Evolutionary conservation across 1,284 basidiomycete genomes (phyloP).

Genomic region (Tilletia indica): DNA sequence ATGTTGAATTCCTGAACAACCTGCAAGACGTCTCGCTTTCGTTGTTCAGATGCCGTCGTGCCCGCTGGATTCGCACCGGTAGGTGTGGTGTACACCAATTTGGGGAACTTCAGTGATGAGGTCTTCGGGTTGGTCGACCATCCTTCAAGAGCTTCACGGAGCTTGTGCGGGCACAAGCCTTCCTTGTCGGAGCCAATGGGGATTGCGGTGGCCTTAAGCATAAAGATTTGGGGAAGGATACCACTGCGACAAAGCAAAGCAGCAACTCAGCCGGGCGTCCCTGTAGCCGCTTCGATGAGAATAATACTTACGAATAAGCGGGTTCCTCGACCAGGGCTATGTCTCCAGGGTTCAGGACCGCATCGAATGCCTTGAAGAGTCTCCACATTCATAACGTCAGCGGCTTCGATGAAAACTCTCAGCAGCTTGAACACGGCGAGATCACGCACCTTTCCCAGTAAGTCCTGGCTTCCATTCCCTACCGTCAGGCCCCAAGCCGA

Average conservation of each 20-base stretch:
- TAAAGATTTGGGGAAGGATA: conserved; percentile 41
- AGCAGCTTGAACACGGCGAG: too few species aligned
- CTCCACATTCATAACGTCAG: too few species aligned
- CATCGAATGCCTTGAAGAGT: conserved; percentile 58
- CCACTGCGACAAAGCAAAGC: conserved; percentile 24
- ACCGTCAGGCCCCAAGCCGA: conserved; percentile 70
- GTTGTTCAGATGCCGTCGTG: conserved; percentile 59
- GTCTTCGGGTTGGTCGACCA: conserved; percentile 66
- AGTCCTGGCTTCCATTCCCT: conserved; percentile 81
- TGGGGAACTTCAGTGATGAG: conserved; percentile 68
- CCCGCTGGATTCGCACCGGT: conserved; percentile 56
- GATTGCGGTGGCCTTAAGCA: conserved; percentile 33
- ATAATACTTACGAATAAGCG: conserved; percentile 65
- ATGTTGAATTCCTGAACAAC: conserved; percentile 75
- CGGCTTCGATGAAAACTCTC: too few species aligned
- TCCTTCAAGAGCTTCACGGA: conserved; percentile 69
- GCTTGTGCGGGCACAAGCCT: conserved; percentile 68
- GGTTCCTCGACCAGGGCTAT: conserved; percentile 80
- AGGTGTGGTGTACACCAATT: conserved; percentile 75
- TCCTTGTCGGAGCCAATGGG: conserved; percentile 74
- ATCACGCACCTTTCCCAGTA: conserved; percentile 67
- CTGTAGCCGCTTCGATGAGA: not conserved
- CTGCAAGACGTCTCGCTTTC: conserved; percentile 74
- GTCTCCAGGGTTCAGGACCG: conserved; percentile 76
- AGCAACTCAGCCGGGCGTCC: not conserved